Base-by-base conservation (phyloP, 257 asterid species). In the Nicotiana obtusifolia region DNA sequence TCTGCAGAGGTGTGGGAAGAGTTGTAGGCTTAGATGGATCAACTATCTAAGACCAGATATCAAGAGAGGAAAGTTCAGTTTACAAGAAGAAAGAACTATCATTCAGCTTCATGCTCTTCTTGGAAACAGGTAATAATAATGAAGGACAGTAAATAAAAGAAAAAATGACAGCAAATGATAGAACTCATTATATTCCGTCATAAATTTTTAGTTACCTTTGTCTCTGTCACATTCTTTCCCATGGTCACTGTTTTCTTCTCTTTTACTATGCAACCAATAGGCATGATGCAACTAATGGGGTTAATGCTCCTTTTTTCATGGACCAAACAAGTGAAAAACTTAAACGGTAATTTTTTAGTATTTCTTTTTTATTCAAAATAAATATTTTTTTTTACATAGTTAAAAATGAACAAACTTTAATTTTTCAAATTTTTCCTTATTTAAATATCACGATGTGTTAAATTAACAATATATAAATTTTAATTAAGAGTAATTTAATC, bases 101-200 rank as follows among this genome's bases (percentile, higher is more conserved):
- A 82, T 87, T 66, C 89, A 84, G 57, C 87, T 84, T 47, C 89
- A 87, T 77, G 86, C 87, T 56, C 83, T 87, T 80, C 83, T 84
- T 60, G 89, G 89, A 14, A 84, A 87, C 26, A 85, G 85, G 89
- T 86, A 81, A 14, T 13, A 10, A 11, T 57, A 35, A 7, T 14
- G 7, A 4, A 35, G 69, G 30, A 33, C 41, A 2, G 22, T 53
- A 53, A 16, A 19, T 57, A 2, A 57, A 16, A 19, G 5, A 52
- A 1, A 56, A 56, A 15, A 56, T 4, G 31, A 37, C 26, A 41
- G 33, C 10, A 44, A 71, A 71, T 71, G 59, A 71, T 22, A 13
- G 78, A 71, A 71, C 78, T 44, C 35, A 13, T 4, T 52, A 14
- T 11, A 13, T 52, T 41, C 17, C 13, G 56, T 52, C 19, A 71